Conservation (phyloP, 2,329 filamentous ascomycete species). For the Fusarium proliferatum region DNA sequence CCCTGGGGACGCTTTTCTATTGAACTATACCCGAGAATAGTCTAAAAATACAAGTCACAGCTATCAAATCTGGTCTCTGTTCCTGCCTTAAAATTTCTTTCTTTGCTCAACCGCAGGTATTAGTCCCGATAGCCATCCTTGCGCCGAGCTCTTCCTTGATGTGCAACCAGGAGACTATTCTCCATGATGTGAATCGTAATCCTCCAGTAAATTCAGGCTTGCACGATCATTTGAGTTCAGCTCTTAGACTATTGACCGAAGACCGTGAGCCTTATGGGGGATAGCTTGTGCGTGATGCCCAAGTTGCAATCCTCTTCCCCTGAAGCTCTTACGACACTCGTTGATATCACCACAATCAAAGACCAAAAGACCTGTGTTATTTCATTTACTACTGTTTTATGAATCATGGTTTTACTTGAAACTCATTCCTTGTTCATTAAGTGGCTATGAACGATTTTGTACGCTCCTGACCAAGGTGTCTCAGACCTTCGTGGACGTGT, state of each 20-base stretch:
- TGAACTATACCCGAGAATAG: neutral
- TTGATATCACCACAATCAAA: neutral
- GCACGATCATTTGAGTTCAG: fast-evolving
- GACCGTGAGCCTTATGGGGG: neutral
- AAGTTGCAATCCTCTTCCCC: neutral
- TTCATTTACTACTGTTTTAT: fast-evolving
- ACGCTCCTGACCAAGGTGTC: neutral
- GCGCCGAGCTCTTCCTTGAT: neutral
- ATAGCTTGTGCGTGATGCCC: neutral
- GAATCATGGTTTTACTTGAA: fast-evolving
- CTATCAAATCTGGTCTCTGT: neutral
- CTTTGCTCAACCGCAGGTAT: neutral
- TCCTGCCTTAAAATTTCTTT: neutral
- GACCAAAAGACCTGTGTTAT: neutral
- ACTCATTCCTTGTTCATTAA: neutral
- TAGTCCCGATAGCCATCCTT: neutral
- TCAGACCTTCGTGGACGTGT: neutral
- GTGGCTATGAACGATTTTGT: neutral
- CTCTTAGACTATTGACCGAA: too few relatives aligned
- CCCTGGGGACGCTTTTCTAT: too few relatives aligned
- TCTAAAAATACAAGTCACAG: too few relatives aligned
- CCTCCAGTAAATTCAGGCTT: fast-evolving
- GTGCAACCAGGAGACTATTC: neutral
- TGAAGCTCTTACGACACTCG: neutral
- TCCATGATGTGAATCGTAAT: neutral